These are phyloP conservation scores for Pyrenula aspistea DNA, from an alignment of 495 filamentous ascomycete genomes.

Conservation along the genomic window DNA sequence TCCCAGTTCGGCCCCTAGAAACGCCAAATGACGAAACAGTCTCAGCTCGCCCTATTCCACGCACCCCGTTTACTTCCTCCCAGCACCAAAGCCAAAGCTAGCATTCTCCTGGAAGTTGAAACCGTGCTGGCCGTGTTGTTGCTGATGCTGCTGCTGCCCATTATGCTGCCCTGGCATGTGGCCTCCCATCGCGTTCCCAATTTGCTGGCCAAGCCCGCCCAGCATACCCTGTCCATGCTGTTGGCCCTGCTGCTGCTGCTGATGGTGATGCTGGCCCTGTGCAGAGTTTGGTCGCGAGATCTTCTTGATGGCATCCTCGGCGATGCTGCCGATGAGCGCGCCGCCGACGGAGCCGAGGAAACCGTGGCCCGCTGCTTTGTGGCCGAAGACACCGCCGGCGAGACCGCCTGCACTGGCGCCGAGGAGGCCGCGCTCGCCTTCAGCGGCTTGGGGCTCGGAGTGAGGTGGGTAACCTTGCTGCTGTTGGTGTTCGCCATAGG, in stretches of 20 bases:
- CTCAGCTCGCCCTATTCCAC: no score
- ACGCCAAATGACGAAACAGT: no score
- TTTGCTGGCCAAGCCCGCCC: no score
- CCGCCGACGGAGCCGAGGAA: conserved; percentile 38
- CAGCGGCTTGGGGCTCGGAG: conserved; percentile 17
- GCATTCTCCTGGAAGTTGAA: neutral
- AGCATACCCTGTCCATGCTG: no score
- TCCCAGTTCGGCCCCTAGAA: no score
- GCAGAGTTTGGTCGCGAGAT: conserved; percentile 1
- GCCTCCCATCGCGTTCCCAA: no score
- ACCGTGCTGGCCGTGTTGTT: neutral
- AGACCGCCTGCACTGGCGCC: conserved; percentile 33
- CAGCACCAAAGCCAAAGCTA: neutral
- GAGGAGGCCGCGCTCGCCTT: conserved; percentile 35
- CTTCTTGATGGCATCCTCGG: conserved; percentile 33
- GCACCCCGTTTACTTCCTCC: neutral
- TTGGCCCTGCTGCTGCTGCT: neutral
- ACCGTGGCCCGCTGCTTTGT: conserved; percentile 36
- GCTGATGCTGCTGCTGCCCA: neutral
- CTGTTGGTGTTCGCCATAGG: conserved; percentile 16
- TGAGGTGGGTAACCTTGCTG: conserved; percentile 13
- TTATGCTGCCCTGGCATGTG: neutral
- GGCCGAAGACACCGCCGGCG: conserved; percentile 31
- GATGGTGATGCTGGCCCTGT: conserved; percentile 18
- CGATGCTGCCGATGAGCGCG: conserved; percentile 34